Base-by-base conservation (phyloP, 2,329 filamentous ascomycete species). In the Aquanectria penicillioides region DNA sequence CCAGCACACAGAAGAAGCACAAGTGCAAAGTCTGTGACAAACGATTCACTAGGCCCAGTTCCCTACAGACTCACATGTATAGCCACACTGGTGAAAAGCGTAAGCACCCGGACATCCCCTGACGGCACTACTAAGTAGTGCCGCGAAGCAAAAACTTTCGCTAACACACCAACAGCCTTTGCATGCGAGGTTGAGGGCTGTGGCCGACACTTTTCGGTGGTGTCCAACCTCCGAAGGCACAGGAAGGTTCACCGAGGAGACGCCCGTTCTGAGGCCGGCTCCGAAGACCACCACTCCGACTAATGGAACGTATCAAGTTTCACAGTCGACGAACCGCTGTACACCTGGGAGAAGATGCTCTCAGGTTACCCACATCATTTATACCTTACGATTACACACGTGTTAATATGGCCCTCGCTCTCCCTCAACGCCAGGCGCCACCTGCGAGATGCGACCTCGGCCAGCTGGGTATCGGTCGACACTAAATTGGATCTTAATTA, bases 21-120 rank as follows among this genome's bases (percentile, higher is more conserved):
- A 97, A 97, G 83, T 98, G 94, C 86, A 97, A 97, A 80, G 92
- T 98, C 59, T 98, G 94, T 81, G 94, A 97, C 78, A 97, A 98
- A 85, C 89, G 94, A 37, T 98, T 98, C 76, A 97, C 94, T 2
- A 87, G 94, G 52, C 94, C 94, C 2, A 97, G 93, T 73, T 97
- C 94, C 12, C 78, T 98, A 33, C 94, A 97, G 75, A 98, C 94
- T 26, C 94, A 98, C 75, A 97, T 97, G 91, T 97, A 97, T 80
- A 97, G 93, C 78, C 94, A 98, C 74, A 98, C 94, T 54, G 94
- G 94, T 74, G 94, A 98, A 78, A 98, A 98, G 81, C 94, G 93
- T 97, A 87, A 84, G 93, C 89, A 37, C 10, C 20, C n/a, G 0
- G 7, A 12, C 25, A 3, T 18, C 10, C 20, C 22, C 15, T 4